Evolutionary conservation across 345 rosid genomes (phyloP), one percentile per base, ranked within the genome.

Genomic region (Euphorbia peplus): DNA sequence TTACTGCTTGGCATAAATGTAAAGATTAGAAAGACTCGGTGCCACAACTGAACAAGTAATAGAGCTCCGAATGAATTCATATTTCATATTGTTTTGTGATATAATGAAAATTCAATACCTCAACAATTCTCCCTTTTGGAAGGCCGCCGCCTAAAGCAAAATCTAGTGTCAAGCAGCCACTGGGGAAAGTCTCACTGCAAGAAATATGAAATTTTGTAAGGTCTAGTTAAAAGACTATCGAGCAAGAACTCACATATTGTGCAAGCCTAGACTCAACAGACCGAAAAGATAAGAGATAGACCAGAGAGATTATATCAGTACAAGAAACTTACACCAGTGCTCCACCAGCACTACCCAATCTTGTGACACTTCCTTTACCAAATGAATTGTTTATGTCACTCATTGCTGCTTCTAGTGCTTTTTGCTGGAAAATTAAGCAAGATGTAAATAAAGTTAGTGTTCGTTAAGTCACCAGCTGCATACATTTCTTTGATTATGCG

Each of bases 61-160:
- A 21, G 8, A 28, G 15, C 30, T 41, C 52, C 47, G 35, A 24
- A 35, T 12, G 50, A 46, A 61, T 16, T 30, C 22, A 2, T 50
- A 5, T 5, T 50, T 50, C 54, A 48, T 48, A 7, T 44, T 3
- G 16, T 44, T 18, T 50, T 18, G 54, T 18, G 26, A 21, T 0
- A 21, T 53, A 53, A 16, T 24, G 47, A 64, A 42, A 64, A 6
- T 56, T 60, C 35, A 68, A 64, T 77, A 89, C 97, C 96, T 93
- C 98, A 12, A 93, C 96, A 79, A 93, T 83, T 75, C 98, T 84
- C 60, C 98, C 98, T 74, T 80, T 93, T 41, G 98, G 97, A 71
- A 89, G 83, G 53, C 98, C 98, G 59, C 98, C 98, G 26, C 98
- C 96, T 63, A 93, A 88, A 67, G 98, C 98, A 78, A 91, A 86